These are phyloP conservation scores for Penium margaritaceum DNA, from an alignment of 139 green algal genomes.

Conservation along the genomic window DNA sequence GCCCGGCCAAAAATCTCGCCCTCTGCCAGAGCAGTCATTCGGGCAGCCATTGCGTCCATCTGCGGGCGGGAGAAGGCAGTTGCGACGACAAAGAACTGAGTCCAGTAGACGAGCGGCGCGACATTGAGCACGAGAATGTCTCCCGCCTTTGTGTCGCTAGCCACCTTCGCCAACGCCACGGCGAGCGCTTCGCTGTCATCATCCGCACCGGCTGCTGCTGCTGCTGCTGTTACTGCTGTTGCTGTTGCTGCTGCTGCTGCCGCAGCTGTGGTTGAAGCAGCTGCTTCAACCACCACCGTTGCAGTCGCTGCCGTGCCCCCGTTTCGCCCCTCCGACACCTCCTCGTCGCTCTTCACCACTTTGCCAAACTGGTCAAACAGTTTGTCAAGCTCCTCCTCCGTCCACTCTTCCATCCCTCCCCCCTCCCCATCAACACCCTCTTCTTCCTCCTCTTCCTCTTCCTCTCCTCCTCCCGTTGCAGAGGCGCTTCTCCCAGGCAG, in stretches of 20 bases:
- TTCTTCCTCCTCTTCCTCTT: too few relatives aligned
- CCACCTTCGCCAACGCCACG: slow-evolving; percentile 38
- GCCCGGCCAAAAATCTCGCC: neutral
- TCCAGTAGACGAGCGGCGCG: slow-evolving; percentile 46
- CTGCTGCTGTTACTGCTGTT: neutral
- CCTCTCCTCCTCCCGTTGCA: too few relatives aligned
- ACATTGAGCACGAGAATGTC: slow-evolving; percentile 48
- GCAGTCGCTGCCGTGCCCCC: neutral
- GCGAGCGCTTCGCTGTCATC: slow-evolving; percentile 25
- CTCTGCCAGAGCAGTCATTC: slow-evolving; percentile 10
- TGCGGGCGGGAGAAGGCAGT: slow-evolving; percentile 50
- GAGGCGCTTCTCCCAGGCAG: too few relatives aligned
- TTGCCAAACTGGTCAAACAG: slow-evolving; percentile 17
- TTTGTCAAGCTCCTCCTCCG: slow-evolving; percentile 20
- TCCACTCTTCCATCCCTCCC: slow-evolving; percentile 10
- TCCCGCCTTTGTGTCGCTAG: slow-evolving; percentile 39
- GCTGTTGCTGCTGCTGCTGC: neutral
- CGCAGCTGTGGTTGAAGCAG: neutral
- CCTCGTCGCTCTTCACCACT: slow-evolving; percentile 10
- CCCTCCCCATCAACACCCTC: neutral
- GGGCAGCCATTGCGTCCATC: slow-evolving; percentile 38
- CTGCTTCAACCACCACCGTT: neutral
- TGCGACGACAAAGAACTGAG: slow-evolving; percentile 47
- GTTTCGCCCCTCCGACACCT: too few relatives aligned
- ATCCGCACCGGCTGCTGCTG: neutral